Conservation (phyloP, 768 basidiomycete species). For the Tricholoma hemisulphureum region DNA sequence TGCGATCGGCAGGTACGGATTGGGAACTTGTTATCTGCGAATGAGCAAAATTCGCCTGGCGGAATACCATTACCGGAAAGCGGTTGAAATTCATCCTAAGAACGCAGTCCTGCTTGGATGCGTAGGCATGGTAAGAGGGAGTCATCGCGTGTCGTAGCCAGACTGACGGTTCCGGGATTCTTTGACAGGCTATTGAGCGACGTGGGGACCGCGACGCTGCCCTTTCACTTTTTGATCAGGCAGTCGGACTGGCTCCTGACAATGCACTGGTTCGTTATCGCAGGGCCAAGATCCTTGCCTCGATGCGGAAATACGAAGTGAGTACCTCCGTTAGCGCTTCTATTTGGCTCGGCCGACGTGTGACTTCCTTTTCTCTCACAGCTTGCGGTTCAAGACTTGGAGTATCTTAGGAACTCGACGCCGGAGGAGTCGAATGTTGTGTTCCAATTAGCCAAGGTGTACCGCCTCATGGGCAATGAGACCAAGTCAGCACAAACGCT, state of each 20-base stretch:
- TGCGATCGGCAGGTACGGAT: conserved; percentile 79
- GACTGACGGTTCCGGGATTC: conserved; percentile 26
- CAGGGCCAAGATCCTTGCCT: conserved; percentile 86
- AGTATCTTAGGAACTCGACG: conserved; percentile 73
- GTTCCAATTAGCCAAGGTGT: conserved; percentile 92
- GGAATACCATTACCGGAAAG: conserved; percentile 94
- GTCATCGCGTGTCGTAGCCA: conserved; percentile 18
- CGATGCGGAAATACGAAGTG: conserved; percentile 80
- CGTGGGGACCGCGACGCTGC: conserved; percentile 76
- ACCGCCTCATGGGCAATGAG: conserved; percentile 76
- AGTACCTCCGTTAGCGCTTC: conserved; percentile 26
- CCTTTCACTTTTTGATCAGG: conserved; percentile 76
- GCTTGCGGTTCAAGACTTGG: conserved; percentile 80
- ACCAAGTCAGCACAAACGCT: conserved; percentile 81
- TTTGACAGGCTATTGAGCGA: conserved; percentile 80
- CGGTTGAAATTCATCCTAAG: conserved; percentile 87
- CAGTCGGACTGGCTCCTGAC: conserved; percentile 74
- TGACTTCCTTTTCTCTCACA: conserved; percentile 37
- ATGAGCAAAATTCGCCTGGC: conserved; percentile 92
- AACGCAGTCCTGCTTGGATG: conserved; percentile 97
- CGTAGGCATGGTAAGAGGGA: conserved; percentile 83
- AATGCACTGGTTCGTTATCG: conserved; percentile 95
- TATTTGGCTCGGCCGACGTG: neutral
- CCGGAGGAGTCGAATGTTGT: conserved; percentile 97
- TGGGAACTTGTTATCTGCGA: conserved; percentile 93